Evolutionary conservation across 2,329 filamentous ascomycete genomes (phyloP), one percentile per base, ranked within the genome.

Genomic region (Colletotrichum sidae): DNA sequence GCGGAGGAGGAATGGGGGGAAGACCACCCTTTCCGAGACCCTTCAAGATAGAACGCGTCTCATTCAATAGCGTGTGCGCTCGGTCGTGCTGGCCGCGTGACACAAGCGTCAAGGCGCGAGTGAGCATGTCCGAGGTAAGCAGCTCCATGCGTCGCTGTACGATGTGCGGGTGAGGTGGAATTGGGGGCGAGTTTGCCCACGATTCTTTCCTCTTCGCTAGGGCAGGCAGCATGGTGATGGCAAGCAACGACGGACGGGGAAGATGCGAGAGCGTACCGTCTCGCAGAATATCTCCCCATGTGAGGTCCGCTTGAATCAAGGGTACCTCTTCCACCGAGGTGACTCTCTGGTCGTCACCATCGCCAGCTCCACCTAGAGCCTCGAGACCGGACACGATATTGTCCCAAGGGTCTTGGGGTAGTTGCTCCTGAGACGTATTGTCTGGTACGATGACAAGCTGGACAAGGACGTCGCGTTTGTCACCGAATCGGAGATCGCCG

Each of bases 71-170:
- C 60, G 97, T 96, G 71, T 97, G 92, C 0, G 94, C 96, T 41
- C 94, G 91, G 73, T 99, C 96, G 75, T 97, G 93, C 78, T 98
- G 95, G 39, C 93, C 93, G 42, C 94, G 89, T 66, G 93, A 93
- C 17, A 98, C 94, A 17, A 99, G 86, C 0, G 94, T 97, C 67
- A 99, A 82, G 12, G 96, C 94, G 64, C 96, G 87, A 8, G 93
- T 97, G 68, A 99, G 86, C 96, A 99, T 99, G 76, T 99, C 96
- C 2, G 95, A 98, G 2, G 96, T 98, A 57, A 99, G 86, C 37
- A 99, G 84, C 78, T 99, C 96, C 96, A 99, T 99, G 50, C 96
- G 91, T 45, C 96, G 88, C 79, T 99, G 96, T 7, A 99, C 95
- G 65, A 99, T 94, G 68, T 91, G 93, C 5, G 96, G 94, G 75